phyloP scores from a whole-genome alignment of 768 basidiomycete species.

The Podaxis carcinomalis region DNA sequence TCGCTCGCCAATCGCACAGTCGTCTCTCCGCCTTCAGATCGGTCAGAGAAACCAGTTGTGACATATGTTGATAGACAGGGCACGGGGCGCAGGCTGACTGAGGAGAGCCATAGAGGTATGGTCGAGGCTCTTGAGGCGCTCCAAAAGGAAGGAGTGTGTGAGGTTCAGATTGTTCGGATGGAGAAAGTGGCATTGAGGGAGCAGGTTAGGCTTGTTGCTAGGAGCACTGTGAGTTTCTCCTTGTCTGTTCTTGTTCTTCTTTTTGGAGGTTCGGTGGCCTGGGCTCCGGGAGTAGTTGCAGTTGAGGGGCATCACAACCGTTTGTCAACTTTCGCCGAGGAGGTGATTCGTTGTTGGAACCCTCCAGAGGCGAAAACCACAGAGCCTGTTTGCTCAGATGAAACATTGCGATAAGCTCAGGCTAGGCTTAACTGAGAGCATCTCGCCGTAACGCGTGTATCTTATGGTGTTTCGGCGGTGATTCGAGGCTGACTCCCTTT shows the following conservation, averaged over 20 bases:
- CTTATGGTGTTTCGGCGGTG: too few relatives aligned
- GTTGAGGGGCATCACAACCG: background rate
- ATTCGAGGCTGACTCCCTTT: too few relatives aligned
- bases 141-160: constrained; percentile 20
- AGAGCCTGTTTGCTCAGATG: background rate
- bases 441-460: background rate
- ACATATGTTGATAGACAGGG: constrained; percentile 63
- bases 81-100: constrained; percentile 16
- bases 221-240: constrained; percentile 19
- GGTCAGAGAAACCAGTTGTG: constrained; percentile 24
- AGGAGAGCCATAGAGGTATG: constrained; percentile 18
- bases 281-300: background rate
- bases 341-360: too few relatives aligned
- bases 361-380: background rate
- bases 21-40: constrained; percentile 7
- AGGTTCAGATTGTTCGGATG: constrained; percentile 17
- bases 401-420: background rate
- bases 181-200: constrained; percentile 18
- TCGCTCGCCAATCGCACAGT: constrained; percentile 13
- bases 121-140: constrained; percentile 19
- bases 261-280: background rate
- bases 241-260: background rate
- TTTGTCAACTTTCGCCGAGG: background rate
- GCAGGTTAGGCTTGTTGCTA: constrained; percentile 19
- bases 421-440: background rate